A percentile compares a stretch with the other conserved stretches of the same genome.
phyloP scores from a whole-genome alignment of 441 rosid genomes.

The Geranium incanum region DNA sequence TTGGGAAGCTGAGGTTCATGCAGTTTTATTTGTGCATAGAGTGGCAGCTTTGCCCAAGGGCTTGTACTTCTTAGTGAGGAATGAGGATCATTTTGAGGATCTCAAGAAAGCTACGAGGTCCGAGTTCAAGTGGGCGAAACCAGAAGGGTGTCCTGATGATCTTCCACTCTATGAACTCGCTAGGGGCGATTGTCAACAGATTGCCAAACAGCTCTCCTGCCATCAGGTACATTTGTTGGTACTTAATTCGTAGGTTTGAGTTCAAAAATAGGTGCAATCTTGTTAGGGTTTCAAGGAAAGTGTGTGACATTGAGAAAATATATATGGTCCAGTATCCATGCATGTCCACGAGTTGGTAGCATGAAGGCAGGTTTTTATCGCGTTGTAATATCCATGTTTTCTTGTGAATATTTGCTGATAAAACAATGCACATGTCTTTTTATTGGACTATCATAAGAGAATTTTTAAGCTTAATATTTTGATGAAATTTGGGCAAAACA shows the following conservation, averaged over 20 bases:
- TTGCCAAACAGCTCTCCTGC: conserved; percentile 65
- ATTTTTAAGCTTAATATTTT: neutral
- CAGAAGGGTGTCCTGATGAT: conserved; percentile 64
- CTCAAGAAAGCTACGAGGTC: conserved; percentile 45
- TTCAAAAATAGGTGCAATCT: neutral
- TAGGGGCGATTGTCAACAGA: conserved; percentile 46
- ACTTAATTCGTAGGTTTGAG: neutral
- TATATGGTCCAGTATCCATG: no score
- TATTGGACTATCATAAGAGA: neutral
- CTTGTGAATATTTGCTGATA: no score
- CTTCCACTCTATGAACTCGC: conserved; percentile 66
- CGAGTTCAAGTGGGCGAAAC: conserved; percentile 66
- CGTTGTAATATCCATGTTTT: no score
- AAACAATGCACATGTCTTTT: no score
- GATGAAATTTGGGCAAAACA: neutral
- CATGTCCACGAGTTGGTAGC: no score
- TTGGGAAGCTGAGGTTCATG: conserved; percentile 87
- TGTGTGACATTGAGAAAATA: neutral
- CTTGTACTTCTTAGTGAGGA: conserved; percentile 73
- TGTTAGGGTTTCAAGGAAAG: neutral
- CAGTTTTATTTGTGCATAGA: conserved; percentile 73
- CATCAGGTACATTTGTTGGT: conserved; percentile 48
- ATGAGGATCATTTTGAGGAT: conserved; percentile 60
- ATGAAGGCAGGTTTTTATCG: no score
- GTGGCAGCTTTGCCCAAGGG: conserved; percentile 62